Percentiles rank a stretch among this genome's conserved stretches.
These are phyloP conservation scores for Dendrocalamus latiflorus DNA, from an alignment of 202 grass and related monocot species.

Conservation along the genomic window DNA sequence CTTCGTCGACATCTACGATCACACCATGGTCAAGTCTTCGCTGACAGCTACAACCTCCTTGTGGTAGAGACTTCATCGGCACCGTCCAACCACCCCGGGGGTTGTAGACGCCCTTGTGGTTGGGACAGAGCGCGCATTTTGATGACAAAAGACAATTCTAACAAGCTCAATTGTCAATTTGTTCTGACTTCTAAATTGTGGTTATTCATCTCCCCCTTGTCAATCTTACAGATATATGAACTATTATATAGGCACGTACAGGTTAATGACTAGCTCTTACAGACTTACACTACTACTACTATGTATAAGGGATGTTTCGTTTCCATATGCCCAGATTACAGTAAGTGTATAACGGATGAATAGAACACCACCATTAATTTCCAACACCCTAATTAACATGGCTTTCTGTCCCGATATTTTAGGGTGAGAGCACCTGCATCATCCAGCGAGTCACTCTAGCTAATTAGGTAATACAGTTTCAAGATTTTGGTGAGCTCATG, in stretches of 20 bases:
- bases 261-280: no score
- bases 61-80: no score
- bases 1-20: no score
- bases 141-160: background rate
- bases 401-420: background rate
- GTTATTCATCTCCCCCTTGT: background rate
- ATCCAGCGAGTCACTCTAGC: background rate
- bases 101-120: no score
- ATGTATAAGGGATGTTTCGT: no score
- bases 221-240: no score
- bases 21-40: no score
- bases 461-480: background rate
- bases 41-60: no score
- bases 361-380: background rate
- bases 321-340: background rate
- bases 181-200: background rate
- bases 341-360: background rate
- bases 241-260: no score
- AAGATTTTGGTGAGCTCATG: constrained; percentile 25
- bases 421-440: background rate
- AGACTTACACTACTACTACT: no score
- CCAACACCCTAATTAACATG: background rate
- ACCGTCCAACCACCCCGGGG: no score
- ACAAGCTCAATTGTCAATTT: background rate
- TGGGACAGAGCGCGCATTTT: background rate